These are phyloP conservation scores for Leccinum pellstonianum DNA, from an alignment of 768 basidiomycete species.

Conservation along the genomic window DNA sequence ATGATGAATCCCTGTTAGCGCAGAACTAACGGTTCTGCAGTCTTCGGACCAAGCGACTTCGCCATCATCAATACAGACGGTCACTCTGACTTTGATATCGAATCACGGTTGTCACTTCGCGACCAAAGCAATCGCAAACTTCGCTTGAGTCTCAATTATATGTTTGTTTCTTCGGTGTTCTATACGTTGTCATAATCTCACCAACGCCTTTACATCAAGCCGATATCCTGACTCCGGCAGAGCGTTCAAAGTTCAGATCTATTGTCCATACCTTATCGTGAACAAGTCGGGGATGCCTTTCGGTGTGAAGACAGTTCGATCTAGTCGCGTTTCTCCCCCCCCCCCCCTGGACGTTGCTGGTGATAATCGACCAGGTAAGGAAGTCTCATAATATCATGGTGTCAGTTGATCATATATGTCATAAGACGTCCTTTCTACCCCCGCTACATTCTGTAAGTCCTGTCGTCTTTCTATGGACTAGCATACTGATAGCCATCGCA, in stretches of 20 bases:
- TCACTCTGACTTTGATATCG: conserved; percentile 84
- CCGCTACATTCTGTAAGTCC: conserved; percentile 79
- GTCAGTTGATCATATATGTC: conserved; percentile 8
- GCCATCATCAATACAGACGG: conserved; percentile 96
- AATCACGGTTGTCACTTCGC: conserved; percentile 65
- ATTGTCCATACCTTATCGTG: conserved; percentile 82
- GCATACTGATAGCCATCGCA: conserved; percentile 30
- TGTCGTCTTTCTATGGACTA: conserved; percentile 2
- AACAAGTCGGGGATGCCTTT: conserved; percentile 94
- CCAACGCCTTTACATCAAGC: conserved; percentile 31
- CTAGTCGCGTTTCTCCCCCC: conserved; percentile 58
- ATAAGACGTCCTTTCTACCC: conserved; percentile 46
- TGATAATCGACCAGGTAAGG: conserved; percentile 58
- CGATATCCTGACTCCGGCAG: conserved; percentile 89
- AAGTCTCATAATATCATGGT: conserved; percentile 13
- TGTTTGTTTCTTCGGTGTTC: conserved; percentile 51
- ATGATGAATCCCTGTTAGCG: neutral
- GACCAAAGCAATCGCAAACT: conserved; percentile 77
- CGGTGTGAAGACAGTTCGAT: conserved; percentile 59
- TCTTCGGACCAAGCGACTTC: conserved; percentile 92
- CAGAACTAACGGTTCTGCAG: conserved; percentile 38
- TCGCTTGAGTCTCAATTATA: conserved; percentile 82
- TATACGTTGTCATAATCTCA: conserved; percentile 5
- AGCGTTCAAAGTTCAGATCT: conserved; percentile 95
- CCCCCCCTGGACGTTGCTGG: conserved; percentile 75